phyloP scores from a whole-genome alignment of 257 asterid species.

The Phtheirospermum japonicum region DNA sequence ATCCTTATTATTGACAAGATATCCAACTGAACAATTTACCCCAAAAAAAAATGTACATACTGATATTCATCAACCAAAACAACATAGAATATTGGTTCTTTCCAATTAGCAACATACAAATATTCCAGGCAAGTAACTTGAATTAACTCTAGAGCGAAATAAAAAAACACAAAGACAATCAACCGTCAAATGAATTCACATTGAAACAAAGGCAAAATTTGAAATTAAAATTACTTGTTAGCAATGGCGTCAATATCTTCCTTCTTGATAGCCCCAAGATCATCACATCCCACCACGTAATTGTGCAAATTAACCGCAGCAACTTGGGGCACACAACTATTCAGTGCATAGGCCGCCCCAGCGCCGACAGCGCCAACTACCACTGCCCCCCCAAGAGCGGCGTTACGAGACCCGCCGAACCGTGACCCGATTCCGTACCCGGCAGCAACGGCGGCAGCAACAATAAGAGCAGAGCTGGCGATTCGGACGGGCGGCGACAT shows the following conservation, averaged over 20 bases:
- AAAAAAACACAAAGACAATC: background rate
- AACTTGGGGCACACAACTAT: conserved; percentile 80
- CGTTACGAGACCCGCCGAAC: conserved; percentile 73
- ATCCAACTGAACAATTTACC: no score
- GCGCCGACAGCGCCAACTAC: conserved; percentile 85
- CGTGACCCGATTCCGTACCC: conserved; percentile 82
- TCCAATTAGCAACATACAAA: conserved; percentile 1
- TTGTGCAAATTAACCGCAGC: conserved; percentile 87
- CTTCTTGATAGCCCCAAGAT: conserved; percentile 69
- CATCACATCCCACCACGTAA: conserved; percentile 71
- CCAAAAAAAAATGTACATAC: no score
- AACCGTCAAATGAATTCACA: background rate
- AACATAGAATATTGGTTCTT: background rate
- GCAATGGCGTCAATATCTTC: conserved; percentile 83
- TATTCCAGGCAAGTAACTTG: background rate
- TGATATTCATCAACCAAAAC: background rate
- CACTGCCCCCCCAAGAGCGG: conserved; percentile 76
- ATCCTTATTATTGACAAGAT: no score
- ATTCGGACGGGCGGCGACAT: conserved; percentile 76
- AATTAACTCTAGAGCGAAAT: background rate
- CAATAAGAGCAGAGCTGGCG: conserved; percentile 66
- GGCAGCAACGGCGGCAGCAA: conserved; percentile 73
- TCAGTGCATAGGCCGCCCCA: conserved; percentile 80
- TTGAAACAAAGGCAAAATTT: background rate
- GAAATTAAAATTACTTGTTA: conserved; percentile 37